These are phyloP conservation scores for Xylaria sp. DNA, from an alignment of 2,329 filamentous ascomycete genomes.

Conservation along the genomic window DNA sequence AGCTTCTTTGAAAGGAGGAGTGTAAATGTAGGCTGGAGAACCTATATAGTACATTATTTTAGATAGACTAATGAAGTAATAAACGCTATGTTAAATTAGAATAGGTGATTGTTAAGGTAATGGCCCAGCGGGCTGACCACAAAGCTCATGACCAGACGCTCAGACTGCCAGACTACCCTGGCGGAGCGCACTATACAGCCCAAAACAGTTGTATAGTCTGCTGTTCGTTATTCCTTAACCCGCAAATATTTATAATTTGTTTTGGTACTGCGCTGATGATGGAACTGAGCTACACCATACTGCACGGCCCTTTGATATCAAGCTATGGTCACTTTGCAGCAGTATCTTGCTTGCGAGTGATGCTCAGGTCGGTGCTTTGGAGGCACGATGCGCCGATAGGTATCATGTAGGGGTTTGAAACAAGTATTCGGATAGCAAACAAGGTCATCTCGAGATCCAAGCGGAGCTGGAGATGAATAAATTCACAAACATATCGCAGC, in stretches of 20 bases:
- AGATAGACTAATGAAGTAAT: slow-evolving; percentile 9
- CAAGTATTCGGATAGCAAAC: slow-evolving; percentile 3
- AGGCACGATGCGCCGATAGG: not conserved
- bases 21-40: not conserved
- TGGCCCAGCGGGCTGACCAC: not conserved
- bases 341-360: not conserved
- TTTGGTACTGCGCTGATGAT: not conserved
- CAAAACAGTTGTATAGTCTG: not conserved
- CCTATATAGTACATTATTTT: not conserved
- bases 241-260: not conserved
- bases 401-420: not conserved
- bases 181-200: not conserved
- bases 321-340: not conserved
- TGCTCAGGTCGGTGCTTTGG: not conserved
- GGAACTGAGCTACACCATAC: slow-evolving; percentile 1
- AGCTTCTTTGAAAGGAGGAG: not conserved
- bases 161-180: not conserved
- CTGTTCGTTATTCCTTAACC: not conserved
- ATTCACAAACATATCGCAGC: not conserved
- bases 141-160: not conserved
- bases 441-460: slow-evolving; percentile 3
- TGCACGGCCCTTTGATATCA: not conserved
- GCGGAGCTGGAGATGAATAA: not conserved
- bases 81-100: not conserved
- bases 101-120: not conserved